phyloP scores from a whole-genome alignment of 148 eudicot species.

The Fagopyrum esculentum region DNA sequence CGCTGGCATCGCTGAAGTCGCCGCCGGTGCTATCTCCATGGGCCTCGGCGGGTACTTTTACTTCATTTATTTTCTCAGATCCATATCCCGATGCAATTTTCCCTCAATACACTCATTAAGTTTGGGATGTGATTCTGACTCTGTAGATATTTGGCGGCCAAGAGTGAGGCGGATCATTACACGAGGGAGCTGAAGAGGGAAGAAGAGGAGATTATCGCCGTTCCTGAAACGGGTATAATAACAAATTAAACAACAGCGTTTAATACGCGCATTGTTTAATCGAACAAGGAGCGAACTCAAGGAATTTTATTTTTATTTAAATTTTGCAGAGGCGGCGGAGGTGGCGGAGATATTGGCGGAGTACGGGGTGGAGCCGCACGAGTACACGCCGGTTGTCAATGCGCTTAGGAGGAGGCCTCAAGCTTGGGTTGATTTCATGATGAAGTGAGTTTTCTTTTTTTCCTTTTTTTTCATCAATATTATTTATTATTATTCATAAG shows the following conservation, averaged over 20 bases:
- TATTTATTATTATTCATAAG: too few species aligned
- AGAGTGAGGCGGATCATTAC: slow-evolving; percentile 94
- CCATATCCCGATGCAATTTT: too few species aligned
- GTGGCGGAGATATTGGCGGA: slow-evolving; percentile 75
- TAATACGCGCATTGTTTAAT: background rate
- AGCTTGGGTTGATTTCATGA: slow-evolving; percentile 99
- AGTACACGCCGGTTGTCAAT: slow-evolving; percentile 81
- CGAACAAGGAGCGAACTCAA: background rate
- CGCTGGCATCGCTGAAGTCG: slow-evolving; percentile 91
- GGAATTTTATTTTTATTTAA: background rate
- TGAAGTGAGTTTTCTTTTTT: slow-evolving; percentile 66
- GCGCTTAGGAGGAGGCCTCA: slow-evolving; percentile 78
- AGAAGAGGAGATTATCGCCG: slow-evolving; percentile 66
- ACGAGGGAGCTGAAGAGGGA: slow-evolving; percentile 64
- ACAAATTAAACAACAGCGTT: background rate
- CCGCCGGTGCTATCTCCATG: slow-evolving; percentile 96
- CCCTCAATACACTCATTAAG: too few species aligned
- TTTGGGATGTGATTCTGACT: background rate
- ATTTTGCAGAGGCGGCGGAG: slow-evolving; percentile 78
- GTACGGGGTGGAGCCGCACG: slow-evolving; percentile 78
- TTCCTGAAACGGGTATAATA: slow-evolving; percentile 73
- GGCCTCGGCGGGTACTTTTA: slow-evolving; percentile 84
- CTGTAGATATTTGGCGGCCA: slow-evolving; percentile 80
- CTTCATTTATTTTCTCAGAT: background rate
- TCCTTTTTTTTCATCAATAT: too few species aligned